These are phyloP conservation scores for Saturnispora ahearnii DNA, from an alignment of 805 yeast species.

Conservation along the genomic window DNA sequence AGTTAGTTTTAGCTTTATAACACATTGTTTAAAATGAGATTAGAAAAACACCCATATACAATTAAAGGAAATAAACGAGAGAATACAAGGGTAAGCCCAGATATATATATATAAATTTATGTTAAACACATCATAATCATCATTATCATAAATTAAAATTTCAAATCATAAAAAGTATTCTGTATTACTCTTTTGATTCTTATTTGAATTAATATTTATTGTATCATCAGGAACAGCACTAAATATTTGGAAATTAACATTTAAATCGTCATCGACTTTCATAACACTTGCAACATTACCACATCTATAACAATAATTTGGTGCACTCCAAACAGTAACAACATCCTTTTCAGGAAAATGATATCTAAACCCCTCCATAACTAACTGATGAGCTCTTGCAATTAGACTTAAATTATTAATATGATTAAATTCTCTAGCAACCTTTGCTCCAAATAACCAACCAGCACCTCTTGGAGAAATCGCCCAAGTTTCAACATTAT, in stretches of 20 bases:
- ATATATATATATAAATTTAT: background rate
- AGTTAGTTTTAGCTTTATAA: background rate
- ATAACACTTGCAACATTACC: conserved; percentile 98
- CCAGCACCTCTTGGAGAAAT: conserved; percentile 98
- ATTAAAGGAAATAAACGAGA: background rate
- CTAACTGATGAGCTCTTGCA: conserved; percentile 96
- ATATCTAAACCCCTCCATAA: conserved; percentile 96
- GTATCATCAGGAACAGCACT: conserved; percentile 89
- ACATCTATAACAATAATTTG: conserved; percentile 93
- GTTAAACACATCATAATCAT: background rate
- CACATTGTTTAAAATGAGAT: background rate
- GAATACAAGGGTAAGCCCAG: background rate
- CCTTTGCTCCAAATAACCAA: conserved; percentile 92
- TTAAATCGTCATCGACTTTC: conserved; percentile 83
- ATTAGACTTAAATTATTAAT: conserved; percentile 81
- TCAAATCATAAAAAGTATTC: conserved; percentile 27
- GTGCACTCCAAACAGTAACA: conserved; percentile 97
- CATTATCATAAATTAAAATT: too few species aligned
- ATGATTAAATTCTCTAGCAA: conserved; percentile 92
- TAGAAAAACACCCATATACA: background rate
- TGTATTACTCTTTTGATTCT: conserved; percentile 29
- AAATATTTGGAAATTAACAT: conserved; percentile 87
- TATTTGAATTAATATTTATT: conserved; percentile 28
- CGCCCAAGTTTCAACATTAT: conserved; percentile 96
- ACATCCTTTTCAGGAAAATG: conserved; percentile 95